Conservation (phyloP, 805 yeast genomes). For the Kodamaea nitidulidarum region DNA sequence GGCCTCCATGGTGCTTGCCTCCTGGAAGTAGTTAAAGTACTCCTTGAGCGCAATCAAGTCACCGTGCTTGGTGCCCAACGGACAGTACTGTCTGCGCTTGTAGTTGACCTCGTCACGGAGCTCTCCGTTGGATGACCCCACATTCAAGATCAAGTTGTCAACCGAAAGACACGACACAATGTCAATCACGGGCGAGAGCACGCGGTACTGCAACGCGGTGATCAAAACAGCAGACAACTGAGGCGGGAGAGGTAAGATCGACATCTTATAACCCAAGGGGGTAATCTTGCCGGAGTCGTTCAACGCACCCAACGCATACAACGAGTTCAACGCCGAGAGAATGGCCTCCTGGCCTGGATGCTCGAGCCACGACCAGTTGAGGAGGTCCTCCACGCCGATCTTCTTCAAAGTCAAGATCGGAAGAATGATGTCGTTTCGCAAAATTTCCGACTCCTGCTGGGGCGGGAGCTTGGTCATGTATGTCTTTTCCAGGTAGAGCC, state of each 20-base stretch:
- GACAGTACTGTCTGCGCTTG: constrained; percentile 63
- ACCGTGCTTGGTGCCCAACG: constrained; percentile 70
- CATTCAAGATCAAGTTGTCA: constrained; percentile 79
- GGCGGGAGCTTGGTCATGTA: constrained; percentile 53
- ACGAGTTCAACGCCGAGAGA: constrained; percentile 68
- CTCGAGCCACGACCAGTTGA: constrained; percentile 91
- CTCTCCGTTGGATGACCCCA: constrained; percentile 57
- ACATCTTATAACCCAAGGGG: constrained; percentile 76
- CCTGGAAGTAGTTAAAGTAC: constrained; percentile 53
- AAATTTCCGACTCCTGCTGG: constrained; percentile 91
- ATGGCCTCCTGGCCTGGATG: constrained; percentile 80
- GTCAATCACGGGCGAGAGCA: constrained; percentile 69
- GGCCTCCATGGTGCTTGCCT: constrained; percentile 43
- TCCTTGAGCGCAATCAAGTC: constrained; percentile 83
- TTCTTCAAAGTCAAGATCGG: constrained; percentile 82
- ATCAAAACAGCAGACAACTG: constrained; percentile 83
- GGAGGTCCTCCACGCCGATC: constrained; percentile 76
- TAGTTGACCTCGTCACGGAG: constrained; percentile 80
- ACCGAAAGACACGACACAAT: constrained; percentile 91
- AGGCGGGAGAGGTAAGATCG: constrained; percentile 87
- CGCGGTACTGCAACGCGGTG: constrained; percentile 56
- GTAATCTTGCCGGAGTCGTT: constrained; percentile 76
- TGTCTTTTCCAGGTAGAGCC: constrained; percentile 75
- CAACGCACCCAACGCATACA: constrained; percentile 76
- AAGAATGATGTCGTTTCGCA: constrained; percentile 77